Evolutionary conservation across 805 yeast genomes (phyloP), one percentile per base, ranked within the genome.

Genomic region (Zygosaccharomyces siamensis): DNA sequence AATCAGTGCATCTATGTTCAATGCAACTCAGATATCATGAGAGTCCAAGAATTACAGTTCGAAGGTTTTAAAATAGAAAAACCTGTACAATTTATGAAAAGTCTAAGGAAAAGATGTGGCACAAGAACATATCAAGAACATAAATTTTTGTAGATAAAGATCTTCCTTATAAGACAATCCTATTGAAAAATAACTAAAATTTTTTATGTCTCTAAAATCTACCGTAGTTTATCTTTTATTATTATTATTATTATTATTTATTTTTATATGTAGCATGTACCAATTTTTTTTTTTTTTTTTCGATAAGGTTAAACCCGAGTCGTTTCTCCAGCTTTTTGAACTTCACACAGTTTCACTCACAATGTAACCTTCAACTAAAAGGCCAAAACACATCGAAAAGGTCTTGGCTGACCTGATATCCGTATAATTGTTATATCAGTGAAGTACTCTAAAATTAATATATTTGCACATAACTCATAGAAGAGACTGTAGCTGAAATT

Each of bases 31-130:
- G 78, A 75, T 51, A 80, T 81, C 0, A 51, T 85, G 1, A 39
- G 63, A 0, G 71, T 69, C 0, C 61, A 59, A 0, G 47, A 43
- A 2, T 48, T 83, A 7, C 83, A 79, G 51, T 71, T 82, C 42
- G 87, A 84, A 62, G 81, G 80, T 18, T 77, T 72, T 51, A 66
- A 67, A 7, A 60, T 67, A 5, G 86, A 83, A 57, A 53, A 59
- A 0, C 74, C 81, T 0, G 30, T 46, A 0, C 68, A 67, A 27
- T 84, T 85, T 58, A 56, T 72, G 51, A 58, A 54, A 3, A 61
- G 73, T 18, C 55, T 81, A 21, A 57, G 56, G 8, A 83, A 80
- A 55, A 67, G 84, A 51, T 66, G 78, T 5, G 65, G 66, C 10
- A 41, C 38, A 28, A 33, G 14, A 43, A 43, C 44, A 38, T 23